Evolutionary conservation across 2,329 filamentous ascomycete species (phyloP), one percentile per base, ranked within the genome.

Genomic region (Aureobasidium melanogenum): DNA sequence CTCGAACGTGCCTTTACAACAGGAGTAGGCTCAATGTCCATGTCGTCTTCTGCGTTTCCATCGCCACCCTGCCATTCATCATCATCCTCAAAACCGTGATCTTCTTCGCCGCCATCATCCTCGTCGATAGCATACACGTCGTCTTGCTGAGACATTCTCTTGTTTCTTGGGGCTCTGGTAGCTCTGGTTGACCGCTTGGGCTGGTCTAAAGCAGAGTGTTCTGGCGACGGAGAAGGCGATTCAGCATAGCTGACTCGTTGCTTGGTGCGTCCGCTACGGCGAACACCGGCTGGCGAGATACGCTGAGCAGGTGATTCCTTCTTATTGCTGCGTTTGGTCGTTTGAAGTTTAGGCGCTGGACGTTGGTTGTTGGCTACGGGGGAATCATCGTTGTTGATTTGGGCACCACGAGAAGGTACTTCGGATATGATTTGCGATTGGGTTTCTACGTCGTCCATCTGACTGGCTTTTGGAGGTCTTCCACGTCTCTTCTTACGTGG

Each of bases 1-100:
- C 3, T 59, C 12, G 24, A 83, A 77, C 66, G 28, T 60, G 43
- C 32, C 30, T 39, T 19, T 52, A 56, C 17, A 56, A 52, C 38
- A 58, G 60, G 12, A 43, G 48, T 50, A 44, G 32, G 3, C 22
- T 50, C 26, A 19, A 43, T 10, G 2, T 51, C 19, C 30, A 28
- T 22, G 17, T 38, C 15, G 36, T 62, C 60, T 14, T 28, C 62
- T 36, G 51, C 62, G 59, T 51, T 26, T 17, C 59, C 26, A 56
- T 46, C 61, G 44, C 60, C 51, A 41, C 48, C 62, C 55, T 63
- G 46, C 55, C 51, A 54, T 39, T 62, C 55, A 52, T 59, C 46
- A 60, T 54, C 41, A 17, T 44, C 36, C 57, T 51, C 38, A 34
- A 28, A 60, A 64, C 36, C 6, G 62, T 59, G 32, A 36, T 36